Conservation (phyloP, 2,329 filamentous ascomycete species). For the Cordyceps cicadae region DNA sequence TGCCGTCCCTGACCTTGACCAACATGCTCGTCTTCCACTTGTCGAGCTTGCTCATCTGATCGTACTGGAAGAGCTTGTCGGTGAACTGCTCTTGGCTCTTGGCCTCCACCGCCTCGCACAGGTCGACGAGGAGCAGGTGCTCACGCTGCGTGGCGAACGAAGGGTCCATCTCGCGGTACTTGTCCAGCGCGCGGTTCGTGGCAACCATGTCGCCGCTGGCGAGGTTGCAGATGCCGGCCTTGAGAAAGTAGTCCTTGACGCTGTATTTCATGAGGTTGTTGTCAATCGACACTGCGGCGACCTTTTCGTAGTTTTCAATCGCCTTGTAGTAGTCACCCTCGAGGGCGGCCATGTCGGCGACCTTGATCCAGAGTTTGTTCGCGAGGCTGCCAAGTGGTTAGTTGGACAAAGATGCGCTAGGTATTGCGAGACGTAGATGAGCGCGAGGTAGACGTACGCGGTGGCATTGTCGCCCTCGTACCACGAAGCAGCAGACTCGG, state of each 20-base stretch:
- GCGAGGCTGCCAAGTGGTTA: slow-evolving; percentile 52
- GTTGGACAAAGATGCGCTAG: background rate
- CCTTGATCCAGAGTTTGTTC: slow-evolving; percentile 90
- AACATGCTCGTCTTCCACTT: slow-evolving; percentile 93
- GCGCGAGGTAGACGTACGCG: slow-evolving; percentile 49
- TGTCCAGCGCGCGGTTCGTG: slow-evolving; percentile 69
- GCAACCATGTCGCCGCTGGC: slow-evolving; percentile 66
- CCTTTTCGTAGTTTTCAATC: slow-evolving; percentile 74
- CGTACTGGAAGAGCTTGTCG: slow-evolving; percentile 80
- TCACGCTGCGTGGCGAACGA: slow-evolving; percentile 72
- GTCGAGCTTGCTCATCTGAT: slow-evolving; percentile 87
- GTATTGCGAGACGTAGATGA: background rate
- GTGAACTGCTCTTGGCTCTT: slow-evolving; percentile 76
- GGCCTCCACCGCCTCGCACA: slow-evolving; percentile 65
- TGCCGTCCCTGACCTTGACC: slow-evolving; percentile 72
- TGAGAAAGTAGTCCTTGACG: slow-evolving; percentile 93
- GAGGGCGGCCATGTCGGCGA: slow-evolving; percentile 76
- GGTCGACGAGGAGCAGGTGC: slow-evolving; percentile 69
- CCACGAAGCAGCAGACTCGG: slow-evolving; percentile 80
- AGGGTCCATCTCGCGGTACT: slow-evolving; percentile 72
- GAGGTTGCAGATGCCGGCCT: slow-evolving; percentile 86
- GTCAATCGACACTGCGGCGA: slow-evolving; percentile 67
- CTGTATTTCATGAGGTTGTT: slow-evolving; percentile 92
- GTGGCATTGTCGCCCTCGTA: slow-evolving; percentile 80
- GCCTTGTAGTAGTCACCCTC: slow-evolving; percentile 78